These are phyloP conservation scores for Gossypium ekmanianum DNA, from an alignment of 345 rosid genomes.

Conservation along the genomic window DNA sequence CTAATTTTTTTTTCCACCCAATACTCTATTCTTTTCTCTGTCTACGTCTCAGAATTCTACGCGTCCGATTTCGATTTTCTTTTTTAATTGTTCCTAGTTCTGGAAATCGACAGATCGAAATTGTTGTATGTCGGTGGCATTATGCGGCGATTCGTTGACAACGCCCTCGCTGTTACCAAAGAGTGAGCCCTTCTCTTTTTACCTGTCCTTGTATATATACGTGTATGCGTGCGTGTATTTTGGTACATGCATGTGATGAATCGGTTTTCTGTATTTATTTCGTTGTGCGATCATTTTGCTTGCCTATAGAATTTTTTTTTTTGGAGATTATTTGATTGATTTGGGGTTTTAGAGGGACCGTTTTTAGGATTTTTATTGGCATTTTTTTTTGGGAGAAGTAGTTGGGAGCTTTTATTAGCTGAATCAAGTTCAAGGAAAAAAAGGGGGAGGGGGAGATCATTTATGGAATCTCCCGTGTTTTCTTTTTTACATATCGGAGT, in stretches of 20 bases:
- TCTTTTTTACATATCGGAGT: not conserved
- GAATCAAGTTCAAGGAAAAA: not conserved
- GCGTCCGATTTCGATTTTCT: not conserved
- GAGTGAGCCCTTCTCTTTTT: constrained; percentile 58
- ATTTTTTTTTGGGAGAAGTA: not conserved
- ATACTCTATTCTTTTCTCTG: not conserved
- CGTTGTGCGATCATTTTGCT: not conserved
- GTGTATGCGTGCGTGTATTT: not conserved
- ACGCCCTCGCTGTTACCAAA: constrained; percentile 79
- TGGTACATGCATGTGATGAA: not conserved
- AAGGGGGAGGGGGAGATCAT: not conserved
- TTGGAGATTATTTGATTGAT: not conserved
- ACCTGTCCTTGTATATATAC: not conserved
- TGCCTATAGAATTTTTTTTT: not conserved
- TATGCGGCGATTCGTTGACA: constrained; percentile 83
- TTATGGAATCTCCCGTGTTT: not conserved
- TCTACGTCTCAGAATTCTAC: not conserved
- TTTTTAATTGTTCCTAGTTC: not conserved
- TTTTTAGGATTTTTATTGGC: constrained; percentile 2
- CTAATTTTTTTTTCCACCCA: no score
- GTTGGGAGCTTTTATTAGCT: not conserved
- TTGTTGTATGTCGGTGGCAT: not conserved
- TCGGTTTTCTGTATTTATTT: not conserved
- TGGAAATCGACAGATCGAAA: not conserved
- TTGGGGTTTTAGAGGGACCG: not conserved